Conservation (phyloP, 345 rosid genomes). For the Populus alba region DNA sequence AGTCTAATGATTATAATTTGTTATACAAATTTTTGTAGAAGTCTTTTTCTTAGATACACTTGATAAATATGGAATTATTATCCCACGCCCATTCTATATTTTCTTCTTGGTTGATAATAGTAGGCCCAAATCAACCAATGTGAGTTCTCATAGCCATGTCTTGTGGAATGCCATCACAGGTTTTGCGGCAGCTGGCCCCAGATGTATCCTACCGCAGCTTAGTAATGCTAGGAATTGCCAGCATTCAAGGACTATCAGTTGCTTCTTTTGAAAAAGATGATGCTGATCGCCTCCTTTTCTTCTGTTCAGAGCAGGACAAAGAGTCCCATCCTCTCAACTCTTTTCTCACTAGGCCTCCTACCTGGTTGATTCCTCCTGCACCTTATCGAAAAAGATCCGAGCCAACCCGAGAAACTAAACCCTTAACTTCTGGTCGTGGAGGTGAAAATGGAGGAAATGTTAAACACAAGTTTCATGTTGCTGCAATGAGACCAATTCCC, state of each 20-base stretch:
- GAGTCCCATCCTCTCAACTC: conserved; percentile 32
- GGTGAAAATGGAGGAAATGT: conserved; percentile 53
- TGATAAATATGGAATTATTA: too few relatives aligned
- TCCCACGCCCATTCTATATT: too few relatives aligned
- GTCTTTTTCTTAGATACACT: background rate
- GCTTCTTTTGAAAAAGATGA: conserved; percentile 98
- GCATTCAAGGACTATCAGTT: conserved; percentile 94
- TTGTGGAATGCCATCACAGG: conserved; percentile 45
- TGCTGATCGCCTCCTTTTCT: conserved; percentile 87
- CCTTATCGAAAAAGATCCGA: conserved; percentile 69
- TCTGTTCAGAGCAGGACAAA: conserved; percentile 50
- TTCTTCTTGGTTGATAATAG: too few relatives aligned
- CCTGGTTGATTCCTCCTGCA: conserved; percentile 82
- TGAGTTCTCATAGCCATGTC: conserved; percentile 2
- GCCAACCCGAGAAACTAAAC: conserved; percentile 51
- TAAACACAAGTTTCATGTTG: conserved; percentile 48
- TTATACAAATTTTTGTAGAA: background rate
- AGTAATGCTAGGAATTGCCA: conserved; percentile 87
- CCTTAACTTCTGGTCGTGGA: conserved; percentile 28
- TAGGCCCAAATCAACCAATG: background rate
- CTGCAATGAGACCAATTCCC: conserved; percentile 95
- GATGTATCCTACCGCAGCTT: conserved; percentile 83
- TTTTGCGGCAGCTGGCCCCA: conserved; percentile 91
- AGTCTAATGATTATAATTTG: background rate
- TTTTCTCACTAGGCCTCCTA: conserved; percentile 46